Evolutionary conservation across 2,329 filamentous ascomycete genomes (phyloP).

Genomic region (Nemania sp.): DNA sequence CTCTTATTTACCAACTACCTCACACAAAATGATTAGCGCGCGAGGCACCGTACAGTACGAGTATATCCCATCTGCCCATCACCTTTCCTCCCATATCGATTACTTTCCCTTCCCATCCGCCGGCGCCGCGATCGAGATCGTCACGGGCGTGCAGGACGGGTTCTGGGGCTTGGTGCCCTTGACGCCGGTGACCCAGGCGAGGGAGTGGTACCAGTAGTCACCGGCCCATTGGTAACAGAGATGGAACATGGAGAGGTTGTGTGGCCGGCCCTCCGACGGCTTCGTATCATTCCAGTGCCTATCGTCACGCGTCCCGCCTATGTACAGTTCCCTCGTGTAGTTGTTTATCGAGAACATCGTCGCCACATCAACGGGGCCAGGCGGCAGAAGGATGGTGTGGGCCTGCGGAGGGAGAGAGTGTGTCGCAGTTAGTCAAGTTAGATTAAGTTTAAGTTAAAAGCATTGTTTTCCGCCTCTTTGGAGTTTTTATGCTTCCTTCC

Average conservation of each 20-base stretch:
- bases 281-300: constrained; percentile 15
- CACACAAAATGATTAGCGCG: too few species aligned
- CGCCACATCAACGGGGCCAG: not conserved
- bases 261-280: not conserved
- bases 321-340: constrained; percentile 18
- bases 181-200: constrained; percentile 21
- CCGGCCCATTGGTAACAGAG: constrained; percentile 27
- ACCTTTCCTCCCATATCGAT: too few species aligned
- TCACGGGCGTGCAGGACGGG: constrained; percentile 23
- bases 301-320: constrained; percentile 14
- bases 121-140: constrained; percentile 20
- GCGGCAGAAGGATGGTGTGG: constrained; percentile 12
- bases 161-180: constrained; percentile 18
- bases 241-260: constrained; percentile 17
- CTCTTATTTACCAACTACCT: too few species aligned
- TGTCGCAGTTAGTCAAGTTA: too few species aligned
- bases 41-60: too few species aligned
- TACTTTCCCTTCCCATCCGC: too few species aligned
- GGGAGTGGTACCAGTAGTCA: constrained; percentile 20
- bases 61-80: too few species aligned
- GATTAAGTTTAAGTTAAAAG: too few species aligned
- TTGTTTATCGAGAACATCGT: constrained; percentile 14
- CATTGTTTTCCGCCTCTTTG: too few species aligned
- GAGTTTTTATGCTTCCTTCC: too few species aligned
- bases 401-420: too few species aligned